Evolutionary conservation across 768 basidiomycete genomes (phyloP), one percentile per base, ranked within the genome.

Genomic region (Podaxis sp.): DNA sequence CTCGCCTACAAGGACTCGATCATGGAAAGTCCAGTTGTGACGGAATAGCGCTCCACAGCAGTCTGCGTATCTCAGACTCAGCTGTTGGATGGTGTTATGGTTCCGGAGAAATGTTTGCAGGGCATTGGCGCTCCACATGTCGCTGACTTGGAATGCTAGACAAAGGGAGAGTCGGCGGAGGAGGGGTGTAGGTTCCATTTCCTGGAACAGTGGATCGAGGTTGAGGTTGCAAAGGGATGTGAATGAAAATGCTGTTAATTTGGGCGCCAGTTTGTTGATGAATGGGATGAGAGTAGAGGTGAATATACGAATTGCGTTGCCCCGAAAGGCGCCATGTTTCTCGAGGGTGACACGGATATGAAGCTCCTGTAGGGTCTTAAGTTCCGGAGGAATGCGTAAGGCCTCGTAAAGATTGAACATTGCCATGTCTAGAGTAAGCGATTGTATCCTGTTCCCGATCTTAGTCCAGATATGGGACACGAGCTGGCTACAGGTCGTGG

Each of bases 21-120:
- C 47, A 27, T 59, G 57, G 12, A 50, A 3, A 19, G 36, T 13
- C 57, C 47, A 50, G 29, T 59, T 36, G 7, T 51, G 46, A 1
- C n/a, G 47, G 36, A 50, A 49, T 5, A 51, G 9, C 7, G 4
- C 33, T 6, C 46, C 22, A 22, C 47, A 59, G 22, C 57, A 59
- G 6, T 59, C 57, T 22, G 46, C 57, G 7, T 59, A 59, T 38
- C 57, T 33, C 22, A 59, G 24, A 38, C 19, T 36, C 15, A 59
- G 36, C 13, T 59, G 29, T 17, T 50, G 46, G 9, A 59, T 51
- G 6, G 36, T 38, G 29, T 37, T 50, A 15, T 59, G 57, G 8
- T 58, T 50, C 22, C 29, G 46, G 4, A 59, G 33, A 22, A 59
- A 59, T 33, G 57, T 51, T 51, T 59, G 57, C 22, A 59, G 36